phyloP scores from a whole-genome alignment of 2,329 filamentous ascomycete genomes.

The Aspergillus brasiliensis region DNA sequence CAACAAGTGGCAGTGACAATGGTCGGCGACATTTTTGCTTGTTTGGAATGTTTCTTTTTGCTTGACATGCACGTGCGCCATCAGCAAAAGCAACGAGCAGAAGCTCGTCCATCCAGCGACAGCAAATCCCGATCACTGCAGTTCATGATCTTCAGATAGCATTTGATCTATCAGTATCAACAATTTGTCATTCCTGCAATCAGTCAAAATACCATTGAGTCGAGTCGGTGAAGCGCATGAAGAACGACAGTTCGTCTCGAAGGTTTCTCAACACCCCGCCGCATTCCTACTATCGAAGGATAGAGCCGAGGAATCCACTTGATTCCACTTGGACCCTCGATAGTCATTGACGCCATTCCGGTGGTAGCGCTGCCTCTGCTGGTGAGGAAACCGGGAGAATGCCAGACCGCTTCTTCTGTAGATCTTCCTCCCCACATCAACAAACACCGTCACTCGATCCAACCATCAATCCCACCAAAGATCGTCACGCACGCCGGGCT shows the following conservation, averaged over 20 bases:
- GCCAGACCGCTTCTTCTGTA: constrained; percentile 9
- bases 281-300: constrained; percentile 1
- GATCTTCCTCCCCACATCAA: constrained; percentile 6
- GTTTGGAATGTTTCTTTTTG: neutral
- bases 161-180: neutral
- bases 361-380: neutral
- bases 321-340: neutral
- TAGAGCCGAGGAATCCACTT: neutral
- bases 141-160: neutral
- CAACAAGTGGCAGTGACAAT: too few species aligned
- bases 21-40: neutral
- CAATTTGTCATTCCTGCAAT: neutral
- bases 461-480: neutral
- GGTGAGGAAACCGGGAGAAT: neutral
- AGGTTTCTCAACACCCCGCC: neutral
- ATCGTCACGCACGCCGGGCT: constrained; percentile 1
- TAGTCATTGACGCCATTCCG: neutral
- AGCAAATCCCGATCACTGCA: neutral
- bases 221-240: neutral
- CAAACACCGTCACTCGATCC: constrained; percentile 1
- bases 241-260: neutral
- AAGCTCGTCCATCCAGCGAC: neutral
- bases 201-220: neutral
- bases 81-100: neutral
- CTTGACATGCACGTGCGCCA: neutral